Conservation (phyloP, 352 stramenopile species). For the Globisporangium cederbergense region DNA sequence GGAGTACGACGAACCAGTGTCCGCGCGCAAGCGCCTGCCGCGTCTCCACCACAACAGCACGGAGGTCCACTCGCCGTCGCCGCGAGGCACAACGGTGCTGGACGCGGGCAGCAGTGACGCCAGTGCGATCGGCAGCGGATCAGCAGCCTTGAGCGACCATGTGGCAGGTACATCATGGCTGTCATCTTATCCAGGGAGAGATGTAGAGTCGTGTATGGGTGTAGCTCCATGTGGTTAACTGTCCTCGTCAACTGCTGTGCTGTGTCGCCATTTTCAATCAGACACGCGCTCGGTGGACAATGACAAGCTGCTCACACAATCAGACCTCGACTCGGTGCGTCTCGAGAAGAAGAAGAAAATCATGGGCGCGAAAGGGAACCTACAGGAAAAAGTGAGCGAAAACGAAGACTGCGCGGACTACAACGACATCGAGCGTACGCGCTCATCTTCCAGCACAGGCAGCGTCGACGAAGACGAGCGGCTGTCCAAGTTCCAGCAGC, state of each 20-base stretch:
- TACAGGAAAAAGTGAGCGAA: constrained; percentile 12
- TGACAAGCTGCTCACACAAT: constrained; percentile 18
- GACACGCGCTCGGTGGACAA: constrained; percentile 8
- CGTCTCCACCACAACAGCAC: constrained; percentile 12
- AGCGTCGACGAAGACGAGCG: constrained; percentile 17
- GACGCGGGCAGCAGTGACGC: constrained; percentile 2
- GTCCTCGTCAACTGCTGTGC: neutral
- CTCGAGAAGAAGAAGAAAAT: constrained; percentile 17
- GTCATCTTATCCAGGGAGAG: neutral
- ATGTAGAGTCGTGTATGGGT: neutral
- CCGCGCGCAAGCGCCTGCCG: constrained; percentile 24
- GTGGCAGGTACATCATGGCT: neutral
- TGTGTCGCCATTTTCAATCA: neutral
- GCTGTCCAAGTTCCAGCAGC: constrained; percentile 33
- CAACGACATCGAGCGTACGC: constrained; percentile 12
- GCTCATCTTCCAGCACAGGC: constrained; percentile 7
- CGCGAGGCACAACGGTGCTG: neutral
- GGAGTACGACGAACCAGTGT: constrained; percentile 19
- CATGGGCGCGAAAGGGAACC: neutral
- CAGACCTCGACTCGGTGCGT: constrained; percentile 6
- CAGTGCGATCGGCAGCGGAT: neutral
- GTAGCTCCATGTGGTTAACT: neutral
- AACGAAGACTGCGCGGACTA: constrained; percentile 1
- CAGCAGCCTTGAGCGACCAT: neutral
- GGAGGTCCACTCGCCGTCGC: neutral